Evolutionary conservation across 805 yeast species (phyloP), one percentile per base, ranked within the genome.

Genomic region (Candida oleophila): DNA sequence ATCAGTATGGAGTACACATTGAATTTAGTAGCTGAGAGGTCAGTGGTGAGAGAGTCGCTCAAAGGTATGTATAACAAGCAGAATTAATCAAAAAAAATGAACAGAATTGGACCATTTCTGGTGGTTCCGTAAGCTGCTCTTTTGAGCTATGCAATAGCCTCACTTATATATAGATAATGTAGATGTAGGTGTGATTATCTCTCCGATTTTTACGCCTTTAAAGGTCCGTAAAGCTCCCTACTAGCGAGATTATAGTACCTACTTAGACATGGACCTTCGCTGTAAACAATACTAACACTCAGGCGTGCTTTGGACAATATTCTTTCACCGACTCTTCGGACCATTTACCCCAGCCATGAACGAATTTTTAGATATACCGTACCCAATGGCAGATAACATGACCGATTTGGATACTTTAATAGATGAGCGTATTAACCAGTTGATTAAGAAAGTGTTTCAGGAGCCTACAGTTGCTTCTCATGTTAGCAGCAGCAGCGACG

Each of bases 311-410:
- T 82, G 87, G 70, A 69, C 87, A 2, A 80, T 87, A 16, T 78
- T 87, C 59, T 87, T 87, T 61, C 79, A 82, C 46, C 66, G 95
- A 38, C 66, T 85, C 22, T 81, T 87, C 57, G 92, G 91, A 0
- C 74, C 83, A 1, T 69, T 85, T 15, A 61, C 66, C 1, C 89
- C 91, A 1, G 61, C 67, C 14, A 74, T 79, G 3, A 64, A 67
- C n/a, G 83, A 81, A 50, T 80, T 82, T 43, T 61, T 78, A 8
- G 83, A 77, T 15, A 70, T 84, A 2, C 74, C 87, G 3, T 86
- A 84, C 54, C 83, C 87, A 0, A 68, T 71, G 53, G 75, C 72
- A 2, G 67, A 62, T 3, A 74, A 69, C 25, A 59, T 71, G 45
- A 73, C 80, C 0, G 81, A 74, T n/a, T 60, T 84, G 16, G 84